Evolutionary conservation across 2,329 filamentous ascomycete genomes (phyloP).

Genomic region (Cordyceps javanica): DNA sequence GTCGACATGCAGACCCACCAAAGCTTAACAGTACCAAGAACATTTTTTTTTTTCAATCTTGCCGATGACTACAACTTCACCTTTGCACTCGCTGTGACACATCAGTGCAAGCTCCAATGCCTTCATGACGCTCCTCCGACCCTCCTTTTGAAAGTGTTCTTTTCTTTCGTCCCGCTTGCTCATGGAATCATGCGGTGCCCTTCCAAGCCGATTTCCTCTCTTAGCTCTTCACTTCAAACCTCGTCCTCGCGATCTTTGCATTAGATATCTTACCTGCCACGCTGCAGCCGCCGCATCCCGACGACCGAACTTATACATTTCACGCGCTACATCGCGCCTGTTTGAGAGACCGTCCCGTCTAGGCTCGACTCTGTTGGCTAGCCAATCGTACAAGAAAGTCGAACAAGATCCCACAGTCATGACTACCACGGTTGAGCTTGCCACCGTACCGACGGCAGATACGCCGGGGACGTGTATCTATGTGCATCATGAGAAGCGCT

Average conservation of each 20-base stretch:
- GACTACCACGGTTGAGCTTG: constrained; percentile 67
- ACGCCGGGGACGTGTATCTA: constrained; percentile 73
- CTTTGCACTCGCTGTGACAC: not conserved
- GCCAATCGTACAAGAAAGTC: not conserved
- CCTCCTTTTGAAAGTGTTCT: not conserved
- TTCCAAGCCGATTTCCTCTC: constrained; percentile 2
- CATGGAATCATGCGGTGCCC: constrained; percentile 10
- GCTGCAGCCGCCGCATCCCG: not conserved
- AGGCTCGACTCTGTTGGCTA: not conserved
- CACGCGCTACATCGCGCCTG: not conserved
- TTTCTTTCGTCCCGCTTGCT: not conserved
- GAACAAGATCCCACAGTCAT: constrained; percentile 41
- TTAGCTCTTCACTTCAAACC: not conserved
- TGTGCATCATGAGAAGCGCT: constrained; percentile 72
- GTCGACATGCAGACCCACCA: not conserved
- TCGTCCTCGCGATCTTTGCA: not conserved
- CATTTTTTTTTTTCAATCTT: constrained; percentile 2
- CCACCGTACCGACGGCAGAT: constrained; percentile 80
- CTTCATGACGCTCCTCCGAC: not conserved
- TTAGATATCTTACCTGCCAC: constrained; percentile 1
- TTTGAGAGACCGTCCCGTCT: not conserved
- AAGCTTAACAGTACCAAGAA: not conserved
- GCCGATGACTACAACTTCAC: constrained; percentile 3
- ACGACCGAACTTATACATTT: not conserved
- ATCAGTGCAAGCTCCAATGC: not conserved